phyloP scores from a whole-genome alignment of 805 yeast genomes.

The Kodamaea jinghongensis region DNA sequence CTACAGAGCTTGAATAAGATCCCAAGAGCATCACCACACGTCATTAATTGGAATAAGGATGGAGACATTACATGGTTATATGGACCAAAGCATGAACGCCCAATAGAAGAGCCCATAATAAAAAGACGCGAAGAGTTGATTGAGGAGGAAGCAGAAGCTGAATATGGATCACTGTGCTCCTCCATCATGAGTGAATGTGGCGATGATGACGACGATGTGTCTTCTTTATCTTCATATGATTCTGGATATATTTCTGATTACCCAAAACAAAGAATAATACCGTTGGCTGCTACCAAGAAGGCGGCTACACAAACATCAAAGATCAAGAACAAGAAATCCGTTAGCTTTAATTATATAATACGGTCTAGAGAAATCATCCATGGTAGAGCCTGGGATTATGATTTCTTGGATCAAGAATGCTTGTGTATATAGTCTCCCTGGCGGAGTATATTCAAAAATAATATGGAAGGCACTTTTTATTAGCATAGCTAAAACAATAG shows the following conservation, averaged over 20 bases:
- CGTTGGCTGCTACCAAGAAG: conserved; percentile 8
- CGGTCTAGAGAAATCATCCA: conserved; percentile 46
- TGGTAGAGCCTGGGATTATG: conserved; percentile 43
- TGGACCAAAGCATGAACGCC: conserved; percentile 39
- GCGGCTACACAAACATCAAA: conserved; percentile 12
- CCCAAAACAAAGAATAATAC: conserved; percentile 10
- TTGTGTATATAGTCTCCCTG: conserved; percentile 12
- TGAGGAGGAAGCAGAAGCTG: neutral
- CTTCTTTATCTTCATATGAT: conserved; percentile 13
- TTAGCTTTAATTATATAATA: conserved; percentile 41
- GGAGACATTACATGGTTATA: conserved; percentile 55
- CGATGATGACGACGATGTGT: conserved; percentile 11
- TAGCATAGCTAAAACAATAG: too few relatives aligned
- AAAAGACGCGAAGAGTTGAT: neutral
- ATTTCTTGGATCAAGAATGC: conserved; percentile 37
- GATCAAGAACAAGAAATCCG: conserved; percentile 23
- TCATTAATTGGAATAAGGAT: conserved; percentile 53
- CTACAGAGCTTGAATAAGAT: conserved; percentile 28
- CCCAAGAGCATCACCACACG: conserved; percentile 37
- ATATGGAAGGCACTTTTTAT: too few relatives aligned
- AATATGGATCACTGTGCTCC: conserved; percentile 2
- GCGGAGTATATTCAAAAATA: too few relatives aligned
- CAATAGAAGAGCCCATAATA: neutral
- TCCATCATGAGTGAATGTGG: neutral
- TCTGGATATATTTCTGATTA: conserved; percentile 15